Base-by-base conservation (phyloP, 805 yeast species). In the Metschnikowia cerradonensis region DNA sequence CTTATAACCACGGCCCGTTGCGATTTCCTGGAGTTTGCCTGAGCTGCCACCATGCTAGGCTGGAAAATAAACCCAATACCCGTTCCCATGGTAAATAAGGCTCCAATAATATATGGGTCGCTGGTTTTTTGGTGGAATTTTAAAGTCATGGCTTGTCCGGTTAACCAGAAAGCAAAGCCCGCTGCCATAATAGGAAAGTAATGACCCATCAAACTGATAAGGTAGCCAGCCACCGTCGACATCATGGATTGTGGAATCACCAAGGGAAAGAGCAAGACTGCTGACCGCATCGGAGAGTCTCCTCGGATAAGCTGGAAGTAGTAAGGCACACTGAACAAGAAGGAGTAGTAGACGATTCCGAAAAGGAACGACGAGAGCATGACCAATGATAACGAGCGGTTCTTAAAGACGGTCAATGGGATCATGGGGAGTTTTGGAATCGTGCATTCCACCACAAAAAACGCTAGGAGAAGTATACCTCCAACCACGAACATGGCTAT, bases 1-100 rank as follows among this genome's bases (percentile, higher is more conserved):
- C 83, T 72, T 8, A 81, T 80, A 13, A 80, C 80, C 11, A 82
- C 82, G 0, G 86, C 83, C 42, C 88, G 63, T 53, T 82, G 86
- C 3, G 75, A 67, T 46, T 75, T 72, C 36, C 55, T 64, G 14
- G 81, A 68, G 52, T 79, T 81, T 0, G 83, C 82, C 59, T 75
- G 84, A 35, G 73, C 72, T 1, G 84, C 84, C 10, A 81, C 77
- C 66, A 80, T 70, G 0, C 80, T 74, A 4, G 83, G 83, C 59
- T 80, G 84, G 69, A 79, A 78, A 19, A 77, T 72, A 46, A 68
- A 68, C 1, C 82, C 85, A 7, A 71, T 67, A 0, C 83, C 81
- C 17, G 64, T 42, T 46, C 68, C 68, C 55, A 63, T 60, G 56
- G 58, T 19, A 75, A 82, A 13, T 48, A 73, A 52, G 2, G 72